Evolutionary conservation across 148 eudicot genomes (phyloP), one percentile per base, ranked within the genome.

Genomic region (Vaccinium corymbosum): DNA sequence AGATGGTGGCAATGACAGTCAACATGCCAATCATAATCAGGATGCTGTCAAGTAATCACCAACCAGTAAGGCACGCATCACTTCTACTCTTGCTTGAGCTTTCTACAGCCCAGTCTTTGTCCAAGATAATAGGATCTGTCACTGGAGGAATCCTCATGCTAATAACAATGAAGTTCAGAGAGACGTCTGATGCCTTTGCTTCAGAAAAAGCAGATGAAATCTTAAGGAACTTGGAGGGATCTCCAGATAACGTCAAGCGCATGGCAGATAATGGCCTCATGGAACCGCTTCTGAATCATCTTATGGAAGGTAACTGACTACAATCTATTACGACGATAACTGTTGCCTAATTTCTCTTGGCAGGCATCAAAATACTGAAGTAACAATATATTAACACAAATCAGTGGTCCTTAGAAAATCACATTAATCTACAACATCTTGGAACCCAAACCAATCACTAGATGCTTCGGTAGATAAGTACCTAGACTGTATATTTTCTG

Each of bases 231-330:
- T 84, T 95, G 89, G 93, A 89, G 89, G 90, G 57, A 76, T 86
- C 87, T 85, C 90, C 90, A 8, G 81, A 79, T 56, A 92, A 95
- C 86, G 89, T 95, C 85, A 94, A 91, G 87, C 81, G 86, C 68
- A 93, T 95, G 98, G 98, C 95, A 72, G 97, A 94, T 86, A 92
- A 92, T 86, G 98, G 98, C 78, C 87, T 87, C 83, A 80, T 90
- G 80, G 93, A 95, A 72, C 95, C 98, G 10, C 90, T 95, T 70
- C 88, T 94, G 70, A 85, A 89, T 81, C 92, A 91, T 87, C 89
- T 95, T 38, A 70, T 86, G 78, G 82, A 89, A 93, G 98, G 97
- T 95, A 88, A 91, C 61, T 42, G 42, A 32, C 52, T 13, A 11
- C 53, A 7, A 19, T 6, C 55, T 51, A 16, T 16, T 62, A 82